Conservation (phyloP, 305 asterid genomes). For the Plantago coronopus region DNA sequence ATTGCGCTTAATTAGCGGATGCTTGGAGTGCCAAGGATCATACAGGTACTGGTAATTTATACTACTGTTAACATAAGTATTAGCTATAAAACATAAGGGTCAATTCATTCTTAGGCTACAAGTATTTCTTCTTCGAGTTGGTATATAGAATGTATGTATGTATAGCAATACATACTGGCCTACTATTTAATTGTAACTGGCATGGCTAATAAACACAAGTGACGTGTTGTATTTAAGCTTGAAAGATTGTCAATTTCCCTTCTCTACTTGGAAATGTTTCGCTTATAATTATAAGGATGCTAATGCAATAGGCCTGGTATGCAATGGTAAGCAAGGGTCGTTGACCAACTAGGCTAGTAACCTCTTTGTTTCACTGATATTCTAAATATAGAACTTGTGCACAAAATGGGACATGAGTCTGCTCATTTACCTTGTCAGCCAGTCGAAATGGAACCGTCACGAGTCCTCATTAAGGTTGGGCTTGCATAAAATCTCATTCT, state of each 20-base stretch:
- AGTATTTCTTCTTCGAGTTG: slow-evolving; percentile 1
- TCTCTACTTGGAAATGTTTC: too few relatives aligned
- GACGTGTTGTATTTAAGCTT: neutral
- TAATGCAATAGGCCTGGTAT: too few relatives aligned
- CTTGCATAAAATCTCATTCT: too few relatives aligned
- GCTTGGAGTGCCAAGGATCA: neutral
- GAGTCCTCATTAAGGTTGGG: too few relatives aligned
- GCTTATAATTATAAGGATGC: too few relatives aligned
- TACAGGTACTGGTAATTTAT: neutral
- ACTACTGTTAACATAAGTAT: neutral
- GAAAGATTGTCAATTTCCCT: neutral
- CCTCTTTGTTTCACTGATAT: too few relatives aligned
- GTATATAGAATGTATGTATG: neutral
- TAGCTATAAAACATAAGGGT: neutral
- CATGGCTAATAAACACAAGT: neutral
- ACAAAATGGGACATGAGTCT: too few relatives aligned
- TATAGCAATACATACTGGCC: neutral
- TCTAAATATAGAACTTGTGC: too few relatives aligned
- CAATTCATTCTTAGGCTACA: neutral
- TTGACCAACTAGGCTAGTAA: too few relatives aligned
- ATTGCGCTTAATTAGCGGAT: neutral
- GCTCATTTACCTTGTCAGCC: too few relatives aligned
- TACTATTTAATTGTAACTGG: neutral
- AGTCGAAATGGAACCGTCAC: too few relatives aligned
- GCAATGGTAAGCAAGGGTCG: too few relatives aligned